These are phyloP conservation scores for Phellinidium pouzarii DNA, from an alignment of 1,284 basidiomycete genomes.

Conservation along the genomic window DNA sequence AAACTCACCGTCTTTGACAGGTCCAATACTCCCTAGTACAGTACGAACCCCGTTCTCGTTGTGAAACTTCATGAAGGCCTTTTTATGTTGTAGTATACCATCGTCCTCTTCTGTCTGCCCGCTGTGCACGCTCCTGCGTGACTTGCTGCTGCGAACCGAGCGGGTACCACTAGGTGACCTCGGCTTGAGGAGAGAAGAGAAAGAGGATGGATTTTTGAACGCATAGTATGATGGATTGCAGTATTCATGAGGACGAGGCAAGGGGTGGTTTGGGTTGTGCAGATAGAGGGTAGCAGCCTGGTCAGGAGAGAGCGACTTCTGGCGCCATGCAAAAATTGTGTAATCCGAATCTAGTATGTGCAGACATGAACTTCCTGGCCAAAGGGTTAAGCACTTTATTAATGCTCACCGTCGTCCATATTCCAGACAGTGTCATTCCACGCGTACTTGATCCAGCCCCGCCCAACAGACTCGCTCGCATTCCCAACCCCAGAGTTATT, in stretches of 20 bases:
- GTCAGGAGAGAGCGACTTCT: slow-evolving; percentile 32
- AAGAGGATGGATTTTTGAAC: slow-evolving; percentile 37
- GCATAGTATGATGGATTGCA: slow-evolving; percentile 65
- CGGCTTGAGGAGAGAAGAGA: slow-evolving; percentile 25
- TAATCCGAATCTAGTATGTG: slow-evolving; percentile 61
- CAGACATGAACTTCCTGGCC: background rate
- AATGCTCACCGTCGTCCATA: slow-evolving; percentile 63
- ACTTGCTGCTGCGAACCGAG: slow-evolving; percentile 34
- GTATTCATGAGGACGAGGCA: slow-evolving; percentile 57
- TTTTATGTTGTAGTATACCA: slow-evolving; percentile 56
- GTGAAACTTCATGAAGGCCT: slow-evolving; percentile 81
- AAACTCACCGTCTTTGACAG: slow-evolving; percentile 74
- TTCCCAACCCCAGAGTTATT: slow-evolving; percentile 46
- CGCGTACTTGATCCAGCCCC: slow-evolving; percentile 78
- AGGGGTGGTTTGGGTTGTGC: slow-evolving; percentile 49
- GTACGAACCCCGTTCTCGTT: slow-evolving; percentile 90
- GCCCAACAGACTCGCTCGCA: slow-evolving; percentile 38
- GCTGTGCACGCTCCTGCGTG: slow-evolving; percentile 30
- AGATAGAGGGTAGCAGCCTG: slow-evolving; percentile 49
- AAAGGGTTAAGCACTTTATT: slow-evolving; percentile 6
- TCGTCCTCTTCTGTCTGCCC: slow-evolving; percentile 30
- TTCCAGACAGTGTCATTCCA: slow-evolving; percentile 72
- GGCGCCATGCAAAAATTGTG: slow-evolving; percentile 69
- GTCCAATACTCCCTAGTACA: slow-evolving; percentile 86
- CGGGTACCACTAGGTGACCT: slow-evolving; percentile 25